Evolutionary conservation across 208 protist genomes (phyloP).

Genomic region (Leishmania braziliensis): DNA sequence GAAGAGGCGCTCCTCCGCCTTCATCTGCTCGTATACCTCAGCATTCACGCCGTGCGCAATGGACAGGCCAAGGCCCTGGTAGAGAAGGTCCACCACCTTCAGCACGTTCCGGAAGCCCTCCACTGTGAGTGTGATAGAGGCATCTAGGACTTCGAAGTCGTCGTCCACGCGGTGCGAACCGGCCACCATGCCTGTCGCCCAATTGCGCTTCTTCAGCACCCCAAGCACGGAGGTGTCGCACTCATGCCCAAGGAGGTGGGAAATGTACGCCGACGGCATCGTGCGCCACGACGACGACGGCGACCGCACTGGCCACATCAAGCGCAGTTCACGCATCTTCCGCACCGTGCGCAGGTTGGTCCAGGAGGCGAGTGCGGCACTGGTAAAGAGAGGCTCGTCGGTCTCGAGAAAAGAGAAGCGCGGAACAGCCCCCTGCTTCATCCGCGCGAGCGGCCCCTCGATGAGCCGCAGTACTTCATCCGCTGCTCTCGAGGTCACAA

Average conservation of each 20-base stretch:
- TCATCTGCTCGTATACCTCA: slow-evolving; percentile 64
- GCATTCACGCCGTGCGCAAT: slow-evolving; percentile 47
- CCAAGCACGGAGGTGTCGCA: slow-evolving; percentile 87
- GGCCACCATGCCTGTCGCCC: slow-evolving; percentile 71
- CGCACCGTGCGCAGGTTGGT: slow-evolving; percentile 70
- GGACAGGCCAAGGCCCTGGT: slow-evolving; percentile 62
- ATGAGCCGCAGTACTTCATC: slow-evolving; percentile 50
- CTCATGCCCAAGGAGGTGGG: slow-evolving; percentile 94
- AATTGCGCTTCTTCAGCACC: slow-evolving; percentile 73
- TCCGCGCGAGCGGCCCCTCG: slow-evolving; percentile 43
- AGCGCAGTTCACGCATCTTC: slow-evolving; percentile 46
- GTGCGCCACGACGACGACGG: slow-evolving; percentile 45
- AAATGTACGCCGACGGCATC: slow-evolving; percentile 75
- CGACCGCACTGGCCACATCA: slow-evolving; percentile 67
- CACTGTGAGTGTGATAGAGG: slow-evolving; percentile 56
- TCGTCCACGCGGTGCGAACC: slow-evolving; percentile 63
- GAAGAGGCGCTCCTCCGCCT: slow-evolving; percentile 45
- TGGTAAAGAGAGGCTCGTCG: slow-evolving; percentile 31
- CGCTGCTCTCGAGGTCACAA: slow-evolving; percentile 49
- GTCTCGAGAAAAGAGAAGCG: slow-evolving; percentile 33
- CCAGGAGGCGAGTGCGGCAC: slow-evolving; percentile 30
- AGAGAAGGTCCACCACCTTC: slow-evolving; percentile 65
- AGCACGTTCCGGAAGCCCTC: slow-evolving; percentile 50
- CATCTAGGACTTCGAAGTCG: slow-evolving; percentile 55
- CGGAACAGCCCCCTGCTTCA: slow-evolving; percentile 36